Conservation (phyloP, 208 protist species). For the Acanthamoeba royreba region DNA sequence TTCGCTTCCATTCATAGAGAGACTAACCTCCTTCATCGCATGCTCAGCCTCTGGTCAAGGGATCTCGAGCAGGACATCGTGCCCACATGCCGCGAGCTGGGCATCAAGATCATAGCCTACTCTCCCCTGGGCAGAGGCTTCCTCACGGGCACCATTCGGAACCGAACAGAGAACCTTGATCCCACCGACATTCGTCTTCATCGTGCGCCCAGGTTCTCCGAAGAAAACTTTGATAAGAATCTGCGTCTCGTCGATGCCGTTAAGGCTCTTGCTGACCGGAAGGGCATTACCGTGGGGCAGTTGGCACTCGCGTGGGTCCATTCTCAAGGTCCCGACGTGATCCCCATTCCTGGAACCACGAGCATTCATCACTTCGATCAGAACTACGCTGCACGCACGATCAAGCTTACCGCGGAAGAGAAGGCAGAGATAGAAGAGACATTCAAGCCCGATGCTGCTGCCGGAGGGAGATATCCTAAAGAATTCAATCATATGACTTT, state of each 20-base stretch:
- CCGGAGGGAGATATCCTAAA: too few species aligned
- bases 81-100: constrained; percentile 54
- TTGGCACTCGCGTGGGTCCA: constrained; percentile 60
- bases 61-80: constrained; percentile 55
- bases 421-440: neutral
- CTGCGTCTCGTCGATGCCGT: neutral
- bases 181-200: neutral
- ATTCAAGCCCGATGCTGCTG: neutral
- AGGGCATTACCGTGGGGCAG: constrained; percentile 43
- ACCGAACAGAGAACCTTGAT: neutral
- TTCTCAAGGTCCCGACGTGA: constrained; percentile 48
- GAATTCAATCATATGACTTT: too few species aligned
- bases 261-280: constrained; percentile 33
- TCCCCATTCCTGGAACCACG: constrained; percentile 55
- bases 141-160: constrained; percentile 38
- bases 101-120: constrained; percentile 57
- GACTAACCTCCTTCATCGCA: neutral
- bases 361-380: constrained; percentile 4
- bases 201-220: constrained; percentile 28
- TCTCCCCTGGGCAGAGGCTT: constrained; percentile 63
- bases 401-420: constrained; percentile 1
- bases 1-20: neutral
- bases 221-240: constrained; percentile 50
- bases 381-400: neutral
- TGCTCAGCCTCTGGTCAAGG: neutral